These are phyloP conservation scores for Cudoniella acicularis DNA, from an alignment of 495 filamentous ascomycete genomes.

Conservation along the genomic window DNA sequence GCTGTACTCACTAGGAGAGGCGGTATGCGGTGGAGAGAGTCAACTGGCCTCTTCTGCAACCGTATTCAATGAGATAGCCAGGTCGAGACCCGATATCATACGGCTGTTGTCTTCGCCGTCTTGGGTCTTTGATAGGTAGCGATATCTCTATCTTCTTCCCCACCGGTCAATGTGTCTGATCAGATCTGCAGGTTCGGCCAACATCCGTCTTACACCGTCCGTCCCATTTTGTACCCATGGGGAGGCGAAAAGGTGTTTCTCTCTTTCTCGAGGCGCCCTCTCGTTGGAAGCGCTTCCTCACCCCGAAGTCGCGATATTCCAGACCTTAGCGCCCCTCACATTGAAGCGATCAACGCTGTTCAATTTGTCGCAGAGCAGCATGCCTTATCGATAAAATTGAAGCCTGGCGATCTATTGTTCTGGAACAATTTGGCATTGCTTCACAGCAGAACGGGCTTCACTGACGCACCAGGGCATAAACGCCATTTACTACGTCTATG, in stretches of 20 bases:
- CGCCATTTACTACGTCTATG: constrained; percentile 40
- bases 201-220: constrained; percentile 3
- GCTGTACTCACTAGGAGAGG: constrained; percentile 54
- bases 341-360: constrained; percentile 60
- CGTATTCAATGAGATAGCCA: constrained; percentile 62
- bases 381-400: constrained; percentile 48
- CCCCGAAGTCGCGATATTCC: constrained; percentile 48
- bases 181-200: constrained; percentile 3
- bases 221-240: constrained; percentile 6
- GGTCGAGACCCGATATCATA: constrained; percentile 57
- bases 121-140: constrained; percentile 63
- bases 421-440: constrained; percentile 72
- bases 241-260: background rate
- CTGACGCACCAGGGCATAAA: constrained; percentile 33
- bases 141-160: no score
- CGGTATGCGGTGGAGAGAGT: constrained; percentile 54
- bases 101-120: constrained; percentile 52
- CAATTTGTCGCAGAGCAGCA: constrained; percentile 57
- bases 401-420: constrained; percentile 68
- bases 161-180: background rate
- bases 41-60: constrained; percentile 57
- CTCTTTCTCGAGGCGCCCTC: constrained; percentile 9
- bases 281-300: constrained; percentile 2
- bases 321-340: constrained; percentile 50
- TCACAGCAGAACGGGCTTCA: constrained; percentile 62